Evolutionary conservation across 2,329 filamentous ascomycete species (phyloP), one percentile per base, ranked within the genome.

Genomic region (Colletotrichum caudatum): DNA sequence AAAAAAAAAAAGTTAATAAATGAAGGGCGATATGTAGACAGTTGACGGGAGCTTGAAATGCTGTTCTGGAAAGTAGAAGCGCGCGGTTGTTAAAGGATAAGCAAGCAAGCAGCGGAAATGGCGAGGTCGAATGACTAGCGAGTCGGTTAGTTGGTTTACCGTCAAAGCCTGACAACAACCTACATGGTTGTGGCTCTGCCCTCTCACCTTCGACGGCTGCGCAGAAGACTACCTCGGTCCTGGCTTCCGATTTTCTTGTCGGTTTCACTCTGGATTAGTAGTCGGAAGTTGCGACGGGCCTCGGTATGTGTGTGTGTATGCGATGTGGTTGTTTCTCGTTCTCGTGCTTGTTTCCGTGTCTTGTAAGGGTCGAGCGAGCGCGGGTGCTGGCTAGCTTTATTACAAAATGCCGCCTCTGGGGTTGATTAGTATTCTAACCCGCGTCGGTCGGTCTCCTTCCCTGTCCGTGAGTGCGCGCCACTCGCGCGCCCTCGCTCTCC

Each of bases 391-490:
- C 5, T 23, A 16, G 53, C 53, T 39, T 57, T 16, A 23, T 39
- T 6, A 12, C 6, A 5, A 8, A 8, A 11, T 12, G 5, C 14
- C 12, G 7, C 29, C 54, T 16, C n/a, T 39, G 35, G 54, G 3
- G 12, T 16, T 23, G 54, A 57, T 57, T 57, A 57, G 33, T 57
- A 57, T 57, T 57, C 54, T 20, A 16, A 9, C 35, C 33, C 33
- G 20, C 14, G 23, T 39, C 29, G 29, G 29, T 14, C 5, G 20
- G 18, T 14, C 18, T 56, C 53, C 39, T 37, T 37, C 53, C 46
- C n/a, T 23, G 8, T n/a, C 23, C 12, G 18, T n/a, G 3, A 3
- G 18, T 46, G 20, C 23, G 20, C 23, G 46, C n/a, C 26, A 18
- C 20, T 29, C 48, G 3, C 6, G 5, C 48, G 26, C 9, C 50